Base-by-base conservation (phyloP, 768 basidiomycete species). In the Pleurotus pulmonarius region DNA sequence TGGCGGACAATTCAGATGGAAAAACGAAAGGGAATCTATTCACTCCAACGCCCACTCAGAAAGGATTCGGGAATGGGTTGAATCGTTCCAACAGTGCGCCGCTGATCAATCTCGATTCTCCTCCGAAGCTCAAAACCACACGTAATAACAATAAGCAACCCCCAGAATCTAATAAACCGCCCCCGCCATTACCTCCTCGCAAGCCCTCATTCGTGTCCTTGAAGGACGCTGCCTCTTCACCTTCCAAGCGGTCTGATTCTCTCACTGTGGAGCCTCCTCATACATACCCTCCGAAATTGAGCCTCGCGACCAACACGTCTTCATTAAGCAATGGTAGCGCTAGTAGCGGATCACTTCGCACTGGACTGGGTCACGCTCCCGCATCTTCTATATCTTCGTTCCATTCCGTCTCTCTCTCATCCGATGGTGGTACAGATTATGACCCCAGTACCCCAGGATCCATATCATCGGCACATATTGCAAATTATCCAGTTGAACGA, bases 381-480 rank as follows among this genome's bases (percentile, higher is more conserved):
- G 80, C 79, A 2, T 88, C 88, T 1, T 92, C 90, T 47, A 80
- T 90, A 39, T 91, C 90, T 2, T 92, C 90, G 25, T 90, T 92
- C 59, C 88, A 90, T 62, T 90, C 90, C 2, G 87, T 92, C 22
- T 92, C 90, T 1, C 77, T 92, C 15, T 91, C 89, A 1, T 87
- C 86, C 5, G 85, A 61, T 49, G 60, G 60, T 12, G 58, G 60
- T 15, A 56, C 41, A 24, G 45, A 86, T 59, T 75, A 75, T 26
- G 75, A 76, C 57, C 67, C 74, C 15, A 71, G 70, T 57, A 75
- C 73, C 1, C 75, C 75, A 8, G 71, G 68, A 25, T 76, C 74
- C 67, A 74, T 71, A 62, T 53, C 51, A 18, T 63, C 75, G 45
- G 71, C 75, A 55, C 70, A 72, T 65, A 74, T 76, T 26, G 70